Evolutionary conservation across 1,284 basidiomycete genomes (phyloP), one percentile per base, ranked within the genome.

Genomic region (Inonotus hispidus): DNA sequence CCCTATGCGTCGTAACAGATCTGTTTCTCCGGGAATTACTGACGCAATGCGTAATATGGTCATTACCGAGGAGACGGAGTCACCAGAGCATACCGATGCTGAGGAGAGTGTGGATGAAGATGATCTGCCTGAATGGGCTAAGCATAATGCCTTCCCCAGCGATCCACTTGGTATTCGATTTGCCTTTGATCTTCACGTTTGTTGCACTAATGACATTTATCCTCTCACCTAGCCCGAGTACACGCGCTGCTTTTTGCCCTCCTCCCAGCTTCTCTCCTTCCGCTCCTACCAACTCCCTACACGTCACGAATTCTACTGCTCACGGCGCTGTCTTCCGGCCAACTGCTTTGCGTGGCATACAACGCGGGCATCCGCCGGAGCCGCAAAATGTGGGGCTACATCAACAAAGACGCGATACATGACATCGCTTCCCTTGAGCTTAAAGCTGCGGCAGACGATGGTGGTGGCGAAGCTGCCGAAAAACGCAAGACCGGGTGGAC

Each of bases 301-400:
- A 63, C 65, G 71, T 4, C 72, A 77, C 43, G 66, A 65, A 2
- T 70, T 69, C 0, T 64, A 10, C 79, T 92, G 62, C 73, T 90
- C 7, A 69, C 75, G n/a, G 75, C 79, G 53, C 76, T 92, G 0
- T 81, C 87, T 0, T 91, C 90, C 1, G 93, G 93, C 0, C 88
- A 92, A 66, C 72, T 93, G 16, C 80, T 94, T 3, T 95, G 92
- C 66, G 72, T 80, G 1, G 87, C 89, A 1, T 94, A 93, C 74
- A 95, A 95, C 71, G 73, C 81, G 2, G 87, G 83, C 11, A 87
- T 95, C 0, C 82, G 92, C 32, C 80, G 83, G 62, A 93, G 91
- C 8, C 83, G 83, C 55, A 84, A 88, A 66, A 90, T 91, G 1
- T 95, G 93, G 92, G 93, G 93, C 0, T 95, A 88, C 71, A 89